phyloP scores from a whole-genome alignment of 2,329 filamentous ascomycete genomes.

The Tolypocladium pustulatum region DNA sequence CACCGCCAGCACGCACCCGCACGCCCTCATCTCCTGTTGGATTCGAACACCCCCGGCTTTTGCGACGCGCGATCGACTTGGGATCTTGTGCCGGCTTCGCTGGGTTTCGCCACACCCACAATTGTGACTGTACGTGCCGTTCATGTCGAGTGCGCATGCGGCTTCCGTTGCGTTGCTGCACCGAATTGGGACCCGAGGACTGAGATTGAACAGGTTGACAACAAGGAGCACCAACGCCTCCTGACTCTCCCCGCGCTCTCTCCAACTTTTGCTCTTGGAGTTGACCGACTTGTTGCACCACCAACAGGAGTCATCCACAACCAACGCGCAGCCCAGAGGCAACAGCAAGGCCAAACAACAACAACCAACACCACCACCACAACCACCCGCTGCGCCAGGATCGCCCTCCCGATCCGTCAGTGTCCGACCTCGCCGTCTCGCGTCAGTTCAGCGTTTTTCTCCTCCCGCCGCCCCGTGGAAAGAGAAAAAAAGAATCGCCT shows the following conservation, averaged over 20 bases:
- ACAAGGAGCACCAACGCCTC: no score
- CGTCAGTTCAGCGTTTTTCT: neutral
- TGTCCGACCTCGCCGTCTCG: neutral
- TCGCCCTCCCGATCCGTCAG: neutral
- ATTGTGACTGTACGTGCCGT: neutral
- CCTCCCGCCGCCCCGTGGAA: no score
- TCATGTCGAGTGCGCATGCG: neutral
- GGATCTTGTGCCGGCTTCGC: no score
- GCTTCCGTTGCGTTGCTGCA: neutral
- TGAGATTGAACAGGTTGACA: neutral
- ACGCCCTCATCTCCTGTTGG: neutral
- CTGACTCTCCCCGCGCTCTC: neutral
- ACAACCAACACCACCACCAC: no score
- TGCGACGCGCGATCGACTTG: neutral
- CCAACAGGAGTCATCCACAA: neutral
- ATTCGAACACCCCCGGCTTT: neutral
- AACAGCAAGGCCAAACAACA: neutral
- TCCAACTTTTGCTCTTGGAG: no score
- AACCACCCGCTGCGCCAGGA: neutral
- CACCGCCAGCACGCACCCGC: neutral
- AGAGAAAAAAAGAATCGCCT: neutral
- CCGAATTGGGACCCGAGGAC: neutral
- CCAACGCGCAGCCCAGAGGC: neutral
- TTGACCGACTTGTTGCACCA: neutral
- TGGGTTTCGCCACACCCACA: neutral